Conservation (phyloP, 139 green algal species). For the Chlorella sp. region DNA sequence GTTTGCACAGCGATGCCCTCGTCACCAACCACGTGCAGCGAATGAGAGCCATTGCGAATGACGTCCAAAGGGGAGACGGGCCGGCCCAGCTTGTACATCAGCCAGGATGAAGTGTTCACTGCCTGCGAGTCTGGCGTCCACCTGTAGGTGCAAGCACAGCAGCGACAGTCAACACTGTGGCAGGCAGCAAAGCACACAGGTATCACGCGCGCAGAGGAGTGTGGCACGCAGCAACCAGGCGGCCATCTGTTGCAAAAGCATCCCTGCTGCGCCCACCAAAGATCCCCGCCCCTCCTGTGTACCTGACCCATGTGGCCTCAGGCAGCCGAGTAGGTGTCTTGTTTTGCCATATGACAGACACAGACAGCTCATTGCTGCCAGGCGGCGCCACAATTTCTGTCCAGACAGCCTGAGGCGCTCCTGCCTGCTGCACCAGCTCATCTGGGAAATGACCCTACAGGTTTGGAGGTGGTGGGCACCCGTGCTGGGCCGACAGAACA, state of each 20-base stretch:
- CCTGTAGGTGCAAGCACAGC: neutral
- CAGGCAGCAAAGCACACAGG: too few relatives aligned
- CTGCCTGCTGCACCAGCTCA: slow-evolving; percentile 25
- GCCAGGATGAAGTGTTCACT: slow-evolving; percentile 44
- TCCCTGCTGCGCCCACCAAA: too few relatives aligned
- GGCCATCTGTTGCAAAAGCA: slow-evolving; percentile 7
- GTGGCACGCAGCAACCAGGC: neutral
- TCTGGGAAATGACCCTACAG: neutral
- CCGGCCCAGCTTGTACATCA: slow-evolving; percentile 56
- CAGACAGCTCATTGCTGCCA: neutral
- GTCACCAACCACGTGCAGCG: slow-evolving; percentile 52
- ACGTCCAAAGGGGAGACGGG: slow-evolving; percentile 54
- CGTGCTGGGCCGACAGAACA: too few relatives aligned
- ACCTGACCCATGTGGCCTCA: slow-evolving; percentile 47
- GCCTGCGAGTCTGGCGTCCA: neutral
- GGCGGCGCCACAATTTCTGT: slow-evolving; percentile 28
- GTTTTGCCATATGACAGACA: slow-evolving; percentile 57
- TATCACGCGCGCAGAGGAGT: too few relatives aligned
- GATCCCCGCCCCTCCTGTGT: neutral
- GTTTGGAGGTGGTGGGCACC: too few relatives aligned
- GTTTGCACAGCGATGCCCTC: slow-evolving; percentile 41
- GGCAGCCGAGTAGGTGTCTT: slow-evolving; percentile 69
- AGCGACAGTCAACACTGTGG: neutral
- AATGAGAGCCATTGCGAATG: slow-evolving; percentile 60
- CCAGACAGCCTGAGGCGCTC: slow-evolving; percentile 45